These are phyloP conservation scores for Metahyphopichia silvanorum DNA, from an alignment of 805 yeast species.

Conservation along the genomic window DNA sequence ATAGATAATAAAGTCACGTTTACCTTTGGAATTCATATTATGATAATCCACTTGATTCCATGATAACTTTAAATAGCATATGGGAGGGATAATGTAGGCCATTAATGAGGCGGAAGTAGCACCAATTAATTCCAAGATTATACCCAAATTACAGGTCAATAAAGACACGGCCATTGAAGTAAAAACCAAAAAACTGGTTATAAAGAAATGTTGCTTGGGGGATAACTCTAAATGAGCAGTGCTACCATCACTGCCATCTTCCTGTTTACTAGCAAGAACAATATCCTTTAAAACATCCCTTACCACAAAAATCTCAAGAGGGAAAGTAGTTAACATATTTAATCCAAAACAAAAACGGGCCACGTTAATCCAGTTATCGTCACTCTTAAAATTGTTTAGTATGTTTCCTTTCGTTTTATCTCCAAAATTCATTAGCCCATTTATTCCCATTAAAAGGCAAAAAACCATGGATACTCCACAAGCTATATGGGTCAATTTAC, in stretches of 20 bases:
- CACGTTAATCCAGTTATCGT: constrained; percentile 72
- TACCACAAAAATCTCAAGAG: constrained; percentile 86
- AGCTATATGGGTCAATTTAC: constrained; percentile 76
- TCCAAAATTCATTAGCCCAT: constrained; percentile 75
- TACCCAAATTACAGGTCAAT: constrained; percentile 83
- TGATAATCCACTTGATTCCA: constrained; percentile 35
- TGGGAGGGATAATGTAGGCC: constrained; percentile 90
- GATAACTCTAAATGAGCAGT: constrained; percentile 40
- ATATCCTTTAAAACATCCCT: constrained; percentile 81
- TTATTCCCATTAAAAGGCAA: constrained; percentile 73
- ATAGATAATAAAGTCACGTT: constrained; percentile 21
- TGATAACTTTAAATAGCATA: constrained; percentile 71
- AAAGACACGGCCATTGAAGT: constrained; percentile 74
- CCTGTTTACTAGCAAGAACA: constrained; percentile 24
- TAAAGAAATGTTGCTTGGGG: constrained; percentile 50
- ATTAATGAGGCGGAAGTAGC: constrained; percentile 89
- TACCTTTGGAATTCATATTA: constrained; percentile 15
- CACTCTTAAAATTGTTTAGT: constrained; percentile 77
- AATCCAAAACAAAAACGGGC: constrained; percentile 91
- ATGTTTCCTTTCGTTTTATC: constrained; percentile 82
- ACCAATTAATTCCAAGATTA: constrained; percentile 85
- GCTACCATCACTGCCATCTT: constrained; percentile 14
- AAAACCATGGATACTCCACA: constrained; percentile 78
- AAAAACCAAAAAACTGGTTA: constrained; percentile 65
- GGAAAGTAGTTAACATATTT: constrained; percentile 90